A percentile compares a stretch with the other conserved stretches of the same genome.
Evolutionary conservation across 805 yeast genomes (phyloP).

Genomic region (Wickerhamiella parazyma): DNA sequence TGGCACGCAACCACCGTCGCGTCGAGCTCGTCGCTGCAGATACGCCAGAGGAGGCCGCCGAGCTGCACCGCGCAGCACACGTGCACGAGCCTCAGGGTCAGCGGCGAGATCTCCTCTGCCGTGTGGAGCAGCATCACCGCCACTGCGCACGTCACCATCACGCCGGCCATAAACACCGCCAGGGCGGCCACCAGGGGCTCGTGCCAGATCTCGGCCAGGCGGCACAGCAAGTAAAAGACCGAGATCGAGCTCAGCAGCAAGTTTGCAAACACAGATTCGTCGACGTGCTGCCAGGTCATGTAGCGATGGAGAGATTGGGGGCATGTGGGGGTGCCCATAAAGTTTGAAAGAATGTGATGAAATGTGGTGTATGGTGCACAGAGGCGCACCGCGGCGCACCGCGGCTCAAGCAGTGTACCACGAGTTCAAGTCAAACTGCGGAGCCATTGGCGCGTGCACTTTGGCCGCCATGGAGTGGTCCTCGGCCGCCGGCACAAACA

Average conservation of each 20-base stretch:
- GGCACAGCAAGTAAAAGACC: conserved; percentile 1
- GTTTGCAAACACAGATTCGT: neutral
- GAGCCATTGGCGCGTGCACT: too few species aligned
- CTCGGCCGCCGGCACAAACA: too few species aligned
- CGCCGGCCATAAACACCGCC: neutral
- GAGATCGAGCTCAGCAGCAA: neutral
- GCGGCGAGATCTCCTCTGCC: neutral
- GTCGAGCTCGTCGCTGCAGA: neutral
- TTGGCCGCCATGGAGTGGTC: too few species aligned
- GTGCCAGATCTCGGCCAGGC: conserved; percentile 1
- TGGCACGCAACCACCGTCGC: neutral
- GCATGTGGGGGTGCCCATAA: neutral
- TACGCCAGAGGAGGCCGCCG: conserved; percentile 3
- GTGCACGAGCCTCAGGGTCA: neutral
- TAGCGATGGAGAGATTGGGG: neutral
- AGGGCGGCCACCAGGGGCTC: neutral
- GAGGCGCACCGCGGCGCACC: too few species aligned
- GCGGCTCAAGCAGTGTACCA: neutral
- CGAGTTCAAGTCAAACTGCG: neutral
- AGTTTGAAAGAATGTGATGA: too few species aligned
- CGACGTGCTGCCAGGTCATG: neutral
- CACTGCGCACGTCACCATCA: conserved; percentile 1
- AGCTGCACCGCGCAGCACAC: conserved; percentile 2
- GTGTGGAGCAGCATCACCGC: neutral
- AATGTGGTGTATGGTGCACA: too few species aligned